Conservation (phyloP, 768 basidiomycete species). For the Lactifluus subvellereus region DNA sequence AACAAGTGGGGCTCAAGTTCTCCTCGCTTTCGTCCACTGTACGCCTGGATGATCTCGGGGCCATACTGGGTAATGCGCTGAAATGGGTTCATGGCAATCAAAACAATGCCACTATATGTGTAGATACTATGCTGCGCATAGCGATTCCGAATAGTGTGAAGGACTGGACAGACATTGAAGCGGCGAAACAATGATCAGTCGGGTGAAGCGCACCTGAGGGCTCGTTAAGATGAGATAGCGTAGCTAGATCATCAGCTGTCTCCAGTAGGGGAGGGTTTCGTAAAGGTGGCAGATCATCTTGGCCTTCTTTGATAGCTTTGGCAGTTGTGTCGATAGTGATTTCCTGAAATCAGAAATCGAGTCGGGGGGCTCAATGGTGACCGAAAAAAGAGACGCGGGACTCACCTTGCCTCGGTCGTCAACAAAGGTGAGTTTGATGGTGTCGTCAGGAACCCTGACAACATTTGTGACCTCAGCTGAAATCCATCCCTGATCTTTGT, state of each 20-base stretch:
- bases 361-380: constrained; percentile 1
- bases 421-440: constrained; percentile 76
- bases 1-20: constrained; percentile 97
- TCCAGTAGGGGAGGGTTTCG: constrained; percentile 96
- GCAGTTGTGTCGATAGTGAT: constrained; percentile 70
- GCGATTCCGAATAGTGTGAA: constrained; percentile 95
- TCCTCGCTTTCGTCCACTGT: constrained; percentile 85
- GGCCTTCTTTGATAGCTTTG: constrained; percentile 73
- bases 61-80: constrained; percentile 96
- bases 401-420: constrained; percentile 90
- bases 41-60: constrained; percentile 95
- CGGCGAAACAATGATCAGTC: background rate
- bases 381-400: constrained; percentile 15
- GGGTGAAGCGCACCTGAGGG: constrained; percentile 66
- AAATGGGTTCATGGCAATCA: constrained; percentile 99
- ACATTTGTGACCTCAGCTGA: constrained; percentile 75
- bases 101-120: constrained; percentile 97
- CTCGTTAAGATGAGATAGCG: constrained; percentile 96
- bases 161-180: constrained; percentile 44
- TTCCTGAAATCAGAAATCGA: constrained; percentile 46
- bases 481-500: constrained; percentile 93
- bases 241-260: constrained; percentile 96
- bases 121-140: constrained; percentile 98
- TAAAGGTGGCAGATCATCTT: constrained; percentile 80
- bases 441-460: constrained; percentile 59